A percentile compares a stretch with the other conserved stretches of the same genome.
Evolutionary conservation across 2,329 filamentous ascomycete species (phyloP).

Genomic region (Pseudogymnoascus sp.): DNA sequence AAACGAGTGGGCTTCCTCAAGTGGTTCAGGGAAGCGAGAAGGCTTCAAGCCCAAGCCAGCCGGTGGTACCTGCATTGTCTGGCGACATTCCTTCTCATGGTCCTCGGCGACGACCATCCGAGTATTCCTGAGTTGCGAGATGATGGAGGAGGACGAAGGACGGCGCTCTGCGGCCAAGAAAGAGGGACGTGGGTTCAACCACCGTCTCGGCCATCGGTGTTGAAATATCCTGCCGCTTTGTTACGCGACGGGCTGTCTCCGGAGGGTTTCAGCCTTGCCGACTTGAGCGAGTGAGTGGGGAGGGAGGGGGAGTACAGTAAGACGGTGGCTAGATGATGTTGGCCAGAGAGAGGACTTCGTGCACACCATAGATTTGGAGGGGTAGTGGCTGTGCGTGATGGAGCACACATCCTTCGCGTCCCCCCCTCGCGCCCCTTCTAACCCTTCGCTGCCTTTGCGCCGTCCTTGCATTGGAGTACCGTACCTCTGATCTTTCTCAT

Average conservation of each 20-base stretch:
- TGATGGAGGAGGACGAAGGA: background rate
- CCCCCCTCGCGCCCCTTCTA: background rate
- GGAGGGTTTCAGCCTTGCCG: background rate
- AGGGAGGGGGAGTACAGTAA: background rate
- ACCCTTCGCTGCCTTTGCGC: background rate
- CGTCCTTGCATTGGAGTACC: background rate
- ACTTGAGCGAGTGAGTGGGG: background rate
- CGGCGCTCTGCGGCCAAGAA: background rate
- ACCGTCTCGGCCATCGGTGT: background rate
- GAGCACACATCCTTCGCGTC: background rate
- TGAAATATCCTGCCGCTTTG: background rate
- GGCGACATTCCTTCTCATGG: background rate
- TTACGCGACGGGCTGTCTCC: background rate
- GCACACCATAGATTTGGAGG: background rate
- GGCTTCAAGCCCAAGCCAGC: background rate
- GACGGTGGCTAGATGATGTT: background rate
- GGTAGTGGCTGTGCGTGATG: background rate
- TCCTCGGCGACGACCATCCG: background rate
- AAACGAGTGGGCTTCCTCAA: background rate
- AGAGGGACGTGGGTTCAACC: background rate
- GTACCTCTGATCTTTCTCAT: background rate
- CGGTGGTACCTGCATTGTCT: conserved; percentile 3
- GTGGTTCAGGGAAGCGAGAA: background rate
- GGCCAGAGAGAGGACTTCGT: background rate
- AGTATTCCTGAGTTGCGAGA: background rate